These are phyloP conservation scores for Centaurea solstitialis DNA, from an alignment of 129 eudicot species.

Conservation along the genomic window DNA sequence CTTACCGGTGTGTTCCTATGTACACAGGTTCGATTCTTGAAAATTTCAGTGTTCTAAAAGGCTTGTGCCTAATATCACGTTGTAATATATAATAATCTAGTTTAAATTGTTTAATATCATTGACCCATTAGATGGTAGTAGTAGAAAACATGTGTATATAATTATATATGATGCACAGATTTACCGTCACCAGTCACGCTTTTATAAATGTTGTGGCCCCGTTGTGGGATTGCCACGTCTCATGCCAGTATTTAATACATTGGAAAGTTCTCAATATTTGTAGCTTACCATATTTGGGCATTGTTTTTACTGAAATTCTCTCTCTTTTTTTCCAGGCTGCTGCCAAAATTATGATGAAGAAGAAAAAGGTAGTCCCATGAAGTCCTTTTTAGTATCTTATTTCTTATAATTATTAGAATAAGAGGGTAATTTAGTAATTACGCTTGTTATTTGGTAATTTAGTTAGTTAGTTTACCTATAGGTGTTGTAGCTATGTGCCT, in stretches of 20 bases:
- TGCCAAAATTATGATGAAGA: slow-evolving; percentile 68
- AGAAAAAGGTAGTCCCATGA: slow-evolving; percentile 46
- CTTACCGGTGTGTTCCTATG: slow-evolving; percentile 73
- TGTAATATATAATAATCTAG: too few relatives aligned
- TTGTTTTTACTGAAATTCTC: neutral
- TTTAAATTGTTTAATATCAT: too few relatives aligned
- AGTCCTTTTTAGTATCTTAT: neutral
- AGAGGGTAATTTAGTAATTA: neutral
- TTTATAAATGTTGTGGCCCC: too few relatives aligned
- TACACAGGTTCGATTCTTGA: slow-evolving; percentile 47
- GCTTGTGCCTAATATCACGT: too few relatives aligned
- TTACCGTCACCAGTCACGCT: too few relatives aligned
- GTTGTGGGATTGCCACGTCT: too few relatives aligned
- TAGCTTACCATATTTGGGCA: neutral
- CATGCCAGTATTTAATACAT: too few relatives aligned
- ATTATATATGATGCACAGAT: too few relatives aligned
- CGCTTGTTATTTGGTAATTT: neutral
- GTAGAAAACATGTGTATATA: too few relatives aligned
- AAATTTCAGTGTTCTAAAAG: neutral
- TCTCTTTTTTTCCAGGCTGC: slow-evolving; percentile 54
- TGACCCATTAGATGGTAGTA: too few relatives aligned
- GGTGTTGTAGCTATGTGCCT: too few relatives aligned
- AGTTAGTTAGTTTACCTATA: neutral
- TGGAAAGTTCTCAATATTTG: neutral
- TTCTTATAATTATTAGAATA: neutral